These are phyloP conservation scores for Tulasnella sp. DNA, from an alignment of 768 basidiomycete species.

Conservation along the genomic window DNA sequence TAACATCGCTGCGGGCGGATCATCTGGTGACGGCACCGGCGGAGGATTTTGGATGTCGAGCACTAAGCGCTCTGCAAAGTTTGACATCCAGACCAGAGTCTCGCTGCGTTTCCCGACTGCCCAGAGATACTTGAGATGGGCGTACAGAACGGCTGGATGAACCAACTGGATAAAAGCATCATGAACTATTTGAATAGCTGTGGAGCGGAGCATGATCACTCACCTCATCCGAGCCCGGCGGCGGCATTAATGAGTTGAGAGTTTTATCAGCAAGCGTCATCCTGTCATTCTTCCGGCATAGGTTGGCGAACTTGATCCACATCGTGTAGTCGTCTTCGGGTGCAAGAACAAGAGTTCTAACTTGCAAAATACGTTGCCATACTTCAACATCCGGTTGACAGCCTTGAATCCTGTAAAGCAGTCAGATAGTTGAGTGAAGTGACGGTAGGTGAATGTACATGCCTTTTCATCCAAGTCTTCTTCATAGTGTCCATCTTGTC, in stretches of 20 bases:
- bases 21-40: slow-evolving; percentile 38
- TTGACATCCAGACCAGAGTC: slow-evolving; percentile 68
- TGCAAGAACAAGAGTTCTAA: slow-evolving; percentile 82
- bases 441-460: slow-evolving; percentile 17
- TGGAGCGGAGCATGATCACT: slow-evolving; percentile 17
- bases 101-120: slow-evolving; percentile 67
- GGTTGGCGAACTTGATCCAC: slow-evolving; percentile 98
- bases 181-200: not conserved
- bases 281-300: slow-evolving; percentile 90
- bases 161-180: slow-evolving; percentile 40
- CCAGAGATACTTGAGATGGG: slow-evolving; percentile 94
- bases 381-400: slow-evolving; percentile 98
- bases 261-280: slow-evolving; percentile 96
- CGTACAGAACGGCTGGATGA: slow-evolving; percentile 91
- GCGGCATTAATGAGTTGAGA: slow-evolving; percentile 77
- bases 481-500: slow-evolving; percentile 84
- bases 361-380: slow-evolving; percentile 96
- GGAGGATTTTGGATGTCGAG: slow-evolving; percentile 42
- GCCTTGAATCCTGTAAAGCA: slow-evolving; percentile 61
- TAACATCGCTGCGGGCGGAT: slow-evolving; percentile 38
- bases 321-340: slow-evolving; percentile 92
- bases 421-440: not conserved
- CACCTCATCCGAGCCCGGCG: slow-evolving; percentile 13
- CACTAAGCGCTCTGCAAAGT: slow-evolving; percentile 67
- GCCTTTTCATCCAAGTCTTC: slow-evolving; percentile 98